Percentiles rank a stretch among this genome's conserved stretches.
Evolutionary conservation across 306 rosid genomes (phyloP).

Genomic region (Lotus japonicus): DNA sequence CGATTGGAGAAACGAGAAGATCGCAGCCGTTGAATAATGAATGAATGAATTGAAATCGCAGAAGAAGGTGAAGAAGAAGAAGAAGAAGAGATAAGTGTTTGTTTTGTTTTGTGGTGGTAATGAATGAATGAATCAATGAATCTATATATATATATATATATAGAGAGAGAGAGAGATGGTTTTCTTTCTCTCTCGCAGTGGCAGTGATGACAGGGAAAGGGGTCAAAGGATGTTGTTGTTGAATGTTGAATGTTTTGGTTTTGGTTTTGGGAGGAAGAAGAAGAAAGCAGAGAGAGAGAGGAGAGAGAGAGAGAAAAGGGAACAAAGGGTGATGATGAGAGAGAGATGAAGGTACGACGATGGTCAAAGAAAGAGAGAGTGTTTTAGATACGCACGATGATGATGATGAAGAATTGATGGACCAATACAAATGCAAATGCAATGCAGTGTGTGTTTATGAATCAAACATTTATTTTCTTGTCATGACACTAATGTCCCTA

Average conservation of each 20-base stretch:
- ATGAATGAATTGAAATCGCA: constrained; percentile 28
- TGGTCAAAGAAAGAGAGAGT: constrained; percentile 71
- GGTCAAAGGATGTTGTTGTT: too few relatives aligned
- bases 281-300: too few relatives aligned
- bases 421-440: too few relatives aligned
- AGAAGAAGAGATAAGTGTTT: constrained; percentile 13
- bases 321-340: constrained; percentile 40
- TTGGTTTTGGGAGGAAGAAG: too few relatives aligned
- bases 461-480: too few relatives aligned
- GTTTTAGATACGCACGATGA: constrained; percentile 39
- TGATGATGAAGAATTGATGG: background rate
- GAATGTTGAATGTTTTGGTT: too few relatives aligned
- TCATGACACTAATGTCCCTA: constrained; percentile 27
- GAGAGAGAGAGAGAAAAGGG: constrained; percentile 80
- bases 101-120: background rate
- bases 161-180: background rate
- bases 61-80: constrained; percentile 16
- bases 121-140: background rate
- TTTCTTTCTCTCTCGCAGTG: background rate
- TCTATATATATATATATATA: constrained; percentile 1
- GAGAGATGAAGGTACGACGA: constrained; percentile 39
- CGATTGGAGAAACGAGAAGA: constrained; percentile 60
- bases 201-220: too few relatives aligned
- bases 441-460: too few relatives aligned
- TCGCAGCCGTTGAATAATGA: constrained; percentile 56